Evolutionary conservation across 495 filamentous ascomycete genomes (phyloP).

Genomic region (Cenococcum geophilum): DNA sequence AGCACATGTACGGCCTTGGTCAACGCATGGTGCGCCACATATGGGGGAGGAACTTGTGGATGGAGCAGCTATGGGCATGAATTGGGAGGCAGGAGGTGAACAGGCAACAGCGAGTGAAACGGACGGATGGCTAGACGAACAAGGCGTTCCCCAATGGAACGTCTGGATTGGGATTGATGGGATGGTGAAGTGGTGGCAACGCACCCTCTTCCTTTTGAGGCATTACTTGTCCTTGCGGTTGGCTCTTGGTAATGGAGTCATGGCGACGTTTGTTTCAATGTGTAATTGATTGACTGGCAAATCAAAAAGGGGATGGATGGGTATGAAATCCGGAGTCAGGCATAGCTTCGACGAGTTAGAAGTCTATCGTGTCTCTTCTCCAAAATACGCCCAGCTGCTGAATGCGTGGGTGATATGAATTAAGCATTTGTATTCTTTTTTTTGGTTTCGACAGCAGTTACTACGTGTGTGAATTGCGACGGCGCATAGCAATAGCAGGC

Average conservation of each 20-base stretch:
- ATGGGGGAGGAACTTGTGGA: background rate
- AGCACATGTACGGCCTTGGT: background rate
- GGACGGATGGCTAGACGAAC: background rate
- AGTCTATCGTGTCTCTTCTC: background rate
- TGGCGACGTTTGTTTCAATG: background rate
- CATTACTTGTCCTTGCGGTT: background rate
- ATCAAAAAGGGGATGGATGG: constrained; percentile 1
- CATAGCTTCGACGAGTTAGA: background rate
- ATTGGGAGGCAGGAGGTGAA: background rate
- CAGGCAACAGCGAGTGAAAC: background rate
- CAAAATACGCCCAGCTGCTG: background rate
- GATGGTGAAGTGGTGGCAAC: background rate
- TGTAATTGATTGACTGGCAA: background rate
- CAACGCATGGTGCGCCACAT: background rate
- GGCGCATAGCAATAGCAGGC: too few relatives aligned
- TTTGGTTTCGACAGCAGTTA: too few relatives aligned
- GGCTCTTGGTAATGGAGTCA: background rate
- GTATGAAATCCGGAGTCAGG: background rate
- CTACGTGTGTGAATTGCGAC: too few relatives aligned
- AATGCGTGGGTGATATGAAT: background rate
- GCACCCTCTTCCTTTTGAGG: background rate
- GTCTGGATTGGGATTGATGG: background rate
- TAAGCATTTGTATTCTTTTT: too few relatives aligned
- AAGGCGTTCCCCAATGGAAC: background rate
- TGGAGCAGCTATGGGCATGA: background rate